Evolutionary conservation across 345 rosid genomes (phyloP).

Genomic region (Laguncularia racemosa): DNA sequence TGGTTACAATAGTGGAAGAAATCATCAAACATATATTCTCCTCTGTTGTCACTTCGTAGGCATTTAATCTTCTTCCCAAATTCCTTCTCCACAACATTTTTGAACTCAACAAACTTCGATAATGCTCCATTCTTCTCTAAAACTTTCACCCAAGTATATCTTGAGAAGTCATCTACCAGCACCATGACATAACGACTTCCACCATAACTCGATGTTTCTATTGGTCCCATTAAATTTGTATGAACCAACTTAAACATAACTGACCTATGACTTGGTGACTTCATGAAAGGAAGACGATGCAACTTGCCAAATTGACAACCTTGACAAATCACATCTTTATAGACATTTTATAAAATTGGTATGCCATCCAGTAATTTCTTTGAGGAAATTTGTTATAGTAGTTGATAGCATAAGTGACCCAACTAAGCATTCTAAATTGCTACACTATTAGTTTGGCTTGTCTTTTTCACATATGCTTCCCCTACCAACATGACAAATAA

Average conservation of each 20-base stretch:
- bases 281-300: slow-evolving; percentile 11
- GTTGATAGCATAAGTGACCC: slow-evolving; percentile 11
- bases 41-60: too few species aligned
- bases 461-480: slow-evolving; percentile 11
- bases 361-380: slow-evolving; percentile 7
- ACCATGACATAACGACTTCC: too few species aligned
- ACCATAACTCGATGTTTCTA: too few species aligned
- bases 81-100: too few species aligned
- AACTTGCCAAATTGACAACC: slow-evolving; percentile 11
- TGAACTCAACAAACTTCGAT: too few species aligned
- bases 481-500: slow-evolving; percentile 9
- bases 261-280: not conserved
- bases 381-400: slow-evolving; percentile 9
- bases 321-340: not conserved
- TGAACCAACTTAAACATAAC: too few species aligned
- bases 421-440: slow-evolving; percentile 9
- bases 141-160: slow-evolving; percentile 11
- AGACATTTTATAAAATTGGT: slow-evolving; percentile 3
- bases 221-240: too few species aligned
- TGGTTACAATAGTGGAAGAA: too few species aligned
- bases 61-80: too few species aligned
- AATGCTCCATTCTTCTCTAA: slow-evolving; percentile 99
- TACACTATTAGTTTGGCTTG: too few species aligned
- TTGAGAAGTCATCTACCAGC: too few species aligned
- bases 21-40: too few species aligned